Evolutionary conservation across 345 rosid species (phyloP).

Genomic region (Aquilaria sinensis): DNA sequence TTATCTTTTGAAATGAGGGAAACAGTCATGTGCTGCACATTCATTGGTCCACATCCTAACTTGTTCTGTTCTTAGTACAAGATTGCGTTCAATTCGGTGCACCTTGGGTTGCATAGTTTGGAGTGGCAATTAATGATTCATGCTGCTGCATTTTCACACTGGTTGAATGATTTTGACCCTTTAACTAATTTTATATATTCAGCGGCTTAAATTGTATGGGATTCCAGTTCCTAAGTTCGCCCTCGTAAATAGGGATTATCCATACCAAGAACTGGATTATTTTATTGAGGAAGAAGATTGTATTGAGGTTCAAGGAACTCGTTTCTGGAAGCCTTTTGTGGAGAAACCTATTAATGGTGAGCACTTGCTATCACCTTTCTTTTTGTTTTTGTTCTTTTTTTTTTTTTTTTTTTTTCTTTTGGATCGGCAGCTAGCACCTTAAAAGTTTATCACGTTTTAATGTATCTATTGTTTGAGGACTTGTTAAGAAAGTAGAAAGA

Average conservation of each 20-base stretch:
- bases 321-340: constrained; percentile 94
- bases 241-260: constrained; percentile 68
- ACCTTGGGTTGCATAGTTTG: no score
- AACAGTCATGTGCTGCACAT: no score
- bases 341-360: constrained; percentile 89
- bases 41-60: no score
- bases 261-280: constrained; percentile 71
- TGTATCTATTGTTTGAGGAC: not conserved
- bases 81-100: no score
- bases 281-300: constrained; percentile 86
- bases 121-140: no score
- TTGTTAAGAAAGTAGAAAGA: no score
- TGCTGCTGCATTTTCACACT: not conserved
- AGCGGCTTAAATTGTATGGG: constrained; percentile 82
- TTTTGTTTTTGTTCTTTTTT: constrained; percentile 5
- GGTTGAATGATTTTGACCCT: constrained; percentile 10
- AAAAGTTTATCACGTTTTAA: not conserved
- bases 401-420: not conserved
- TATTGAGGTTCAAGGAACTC: constrained; percentile 80
- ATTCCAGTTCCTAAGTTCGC: constrained; percentile 95
- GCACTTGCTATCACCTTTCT: constrained; percentile 4
- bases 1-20: no score
- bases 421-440: not conserved
- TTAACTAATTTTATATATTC: constrained; percentile 14
- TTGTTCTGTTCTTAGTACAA: no score